phyloP scores from a whole-genome alignment of 2,329 filamentous ascomycete species.

The Colletotrichum cereale region DNA sequence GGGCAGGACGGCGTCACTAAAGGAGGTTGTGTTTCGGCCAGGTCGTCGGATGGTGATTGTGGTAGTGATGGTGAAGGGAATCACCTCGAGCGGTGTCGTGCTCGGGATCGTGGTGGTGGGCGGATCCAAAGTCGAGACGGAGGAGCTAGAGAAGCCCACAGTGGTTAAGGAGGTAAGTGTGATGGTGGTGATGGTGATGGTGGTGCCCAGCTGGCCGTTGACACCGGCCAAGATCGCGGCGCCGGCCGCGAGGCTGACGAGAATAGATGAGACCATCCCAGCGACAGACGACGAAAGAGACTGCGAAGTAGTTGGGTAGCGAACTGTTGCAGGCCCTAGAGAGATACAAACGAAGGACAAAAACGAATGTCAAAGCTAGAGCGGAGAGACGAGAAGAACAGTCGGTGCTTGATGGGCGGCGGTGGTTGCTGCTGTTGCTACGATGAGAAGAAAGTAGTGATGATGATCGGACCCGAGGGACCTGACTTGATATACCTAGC shows the following conservation, averaged over 20 bases:
- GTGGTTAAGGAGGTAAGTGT: background rate
- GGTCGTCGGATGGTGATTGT: background rate
- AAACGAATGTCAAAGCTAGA: conserved; percentile 10
- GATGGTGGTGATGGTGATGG: background rate
- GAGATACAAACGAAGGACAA: background rate
- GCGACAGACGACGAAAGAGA: background rate
- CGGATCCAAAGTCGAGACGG: background rate
- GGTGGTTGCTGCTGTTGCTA: background rate
- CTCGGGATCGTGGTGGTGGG: background rate
- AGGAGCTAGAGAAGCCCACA: background rate
- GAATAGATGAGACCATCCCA: conserved; percentile 17
- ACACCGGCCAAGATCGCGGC: conserved; percentile 28
- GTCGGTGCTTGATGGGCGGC: background rate
- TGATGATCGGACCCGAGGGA: background rate
- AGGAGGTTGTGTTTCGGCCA: background rate
- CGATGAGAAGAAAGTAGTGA: background rate
- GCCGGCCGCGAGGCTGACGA: conserved; percentile 22
- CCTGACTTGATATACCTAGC: background rate
- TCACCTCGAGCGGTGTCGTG: background rate
- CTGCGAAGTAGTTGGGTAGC: background rate
- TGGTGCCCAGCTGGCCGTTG: conserved; percentile 22
- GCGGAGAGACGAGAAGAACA: background rate
- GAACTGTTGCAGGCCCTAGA: too few relatives aligned
- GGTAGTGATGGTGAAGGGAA: background rate
- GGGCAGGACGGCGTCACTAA: background rate